Evolutionary conservation across 257 asterid genomes (phyloP), one percentile per base, ranked within the genome.

Genomic region (Sherardia arvensis): DNA sequence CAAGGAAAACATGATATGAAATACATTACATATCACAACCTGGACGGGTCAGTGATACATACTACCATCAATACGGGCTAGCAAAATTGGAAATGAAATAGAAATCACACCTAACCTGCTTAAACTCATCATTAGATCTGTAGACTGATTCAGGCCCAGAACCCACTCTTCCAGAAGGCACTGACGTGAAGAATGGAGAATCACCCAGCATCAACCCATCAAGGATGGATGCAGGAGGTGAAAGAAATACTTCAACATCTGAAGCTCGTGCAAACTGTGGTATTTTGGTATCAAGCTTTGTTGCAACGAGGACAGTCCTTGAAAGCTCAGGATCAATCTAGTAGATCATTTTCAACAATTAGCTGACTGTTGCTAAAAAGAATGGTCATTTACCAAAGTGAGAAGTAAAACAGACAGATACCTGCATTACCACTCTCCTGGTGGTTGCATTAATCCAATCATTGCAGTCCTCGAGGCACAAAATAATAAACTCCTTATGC

Each of bases 391-490:
- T 20, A 4, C 2, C 6, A 48, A 66, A 53, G 8, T 12, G 38
- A 48, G 17, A 3, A 27, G 27, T 1, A 12, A 68, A 36, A 17
- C 27, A 64, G 48, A 61, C 59, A 61, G 80, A 59, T 79, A 86
- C 98, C 79, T 91, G 98, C 98, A 91, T 91, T 74, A 91, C 98
- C 38, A 91, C 82, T 78, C 98, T 85, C 73, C 98, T 74, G 40
- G 95, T 91, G 62, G 93, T 88, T 71, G 96, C 98, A 71, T 91
- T 91, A 67, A 86, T 91, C 98, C 98, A 91, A 79, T 91, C 98
- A 60, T 84, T 80, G 75, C 98, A 91, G 80, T 91, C 98, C 81
- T 91, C 98, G 69, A 91, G 96, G 86, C 98, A 91, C 70, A 91
- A 76, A 72, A 91, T 88, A 80, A 91, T 91, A 74, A 91, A 88